A percentile compares a stretch with the other conserved stretches of the same genome.
phyloP scores from a whole-genome alignment of 108 stramenopile genomes.

The Cyclostephanos tholiformis region DNA sequence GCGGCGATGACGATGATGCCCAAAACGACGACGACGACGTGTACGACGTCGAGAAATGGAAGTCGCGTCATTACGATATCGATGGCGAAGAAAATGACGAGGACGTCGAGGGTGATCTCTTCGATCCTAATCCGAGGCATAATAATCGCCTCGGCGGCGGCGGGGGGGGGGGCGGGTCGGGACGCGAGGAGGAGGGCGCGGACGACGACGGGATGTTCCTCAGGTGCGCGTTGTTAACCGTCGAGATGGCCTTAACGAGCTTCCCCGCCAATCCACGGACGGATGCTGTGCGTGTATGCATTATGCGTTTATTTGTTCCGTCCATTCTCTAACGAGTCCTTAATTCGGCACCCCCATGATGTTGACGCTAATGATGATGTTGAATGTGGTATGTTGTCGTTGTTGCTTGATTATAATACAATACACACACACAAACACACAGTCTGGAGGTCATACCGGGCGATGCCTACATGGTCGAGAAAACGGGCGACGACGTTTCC shows the following conservation, averaged over 20 bases:
- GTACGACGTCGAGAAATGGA: not conserved
- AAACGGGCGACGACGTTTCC: slow-evolving; percentile 22
- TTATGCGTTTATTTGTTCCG: too few relatives aligned
- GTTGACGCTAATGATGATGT: slow-evolving; percentile 83
- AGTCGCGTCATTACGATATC: not conserved
- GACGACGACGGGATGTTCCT: slow-evolving; percentile 31
- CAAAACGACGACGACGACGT: not conserved
- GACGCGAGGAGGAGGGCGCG: slow-evolving; percentile 9
- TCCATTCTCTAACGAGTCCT: too few relatives aligned
- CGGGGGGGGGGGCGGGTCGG: not conserved
- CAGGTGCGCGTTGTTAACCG: slow-evolving; percentile 14
- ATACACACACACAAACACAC: not conserved
- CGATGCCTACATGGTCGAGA: slow-evolving; percentile 55
- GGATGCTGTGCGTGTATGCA: too few relatives aligned
- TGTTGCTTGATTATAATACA: not conserved
- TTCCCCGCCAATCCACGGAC: not conserved
- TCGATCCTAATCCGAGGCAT: slow-evolving; percentile 22
- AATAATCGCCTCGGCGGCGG: slow-evolving; percentile 1
- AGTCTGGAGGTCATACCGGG: slow-evolving; percentile 74
- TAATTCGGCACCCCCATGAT: slow-evolving; percentile 42
- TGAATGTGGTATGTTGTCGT: slow-evolving; percentile 1
- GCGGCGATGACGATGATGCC: too few relatives aligned
- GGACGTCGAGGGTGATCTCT: slow-evolving; percentile 2
- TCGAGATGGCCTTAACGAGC: not conserved
- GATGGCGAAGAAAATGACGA: not conserved